Base-by-base conservation (phyloP, 2,329 filamentous ascomycete genomes). In the Neoascochyta sp. region DNA sequence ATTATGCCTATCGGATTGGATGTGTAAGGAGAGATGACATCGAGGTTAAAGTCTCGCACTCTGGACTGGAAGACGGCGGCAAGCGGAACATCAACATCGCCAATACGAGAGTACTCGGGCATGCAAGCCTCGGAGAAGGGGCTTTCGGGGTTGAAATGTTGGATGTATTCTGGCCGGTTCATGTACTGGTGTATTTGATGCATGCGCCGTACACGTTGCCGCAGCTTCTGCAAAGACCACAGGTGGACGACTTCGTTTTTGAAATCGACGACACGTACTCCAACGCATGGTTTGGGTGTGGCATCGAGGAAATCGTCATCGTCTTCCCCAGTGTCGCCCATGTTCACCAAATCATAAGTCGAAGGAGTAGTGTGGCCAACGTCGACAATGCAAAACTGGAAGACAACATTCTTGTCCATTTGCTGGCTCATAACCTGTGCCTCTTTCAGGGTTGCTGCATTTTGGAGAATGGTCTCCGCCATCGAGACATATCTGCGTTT, bases 361-460 rank as follows among this genome's bases (percentile, higher is more conserved):
- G 92, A 98, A 48, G 84, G 89, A 45, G 93, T 75, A 13, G 80
- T 81, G 53, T 98, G 89, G 2, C 92, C 92, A 41, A 83, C 71
- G 51, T 95, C 90, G 17, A 96, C 80, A 33, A 95, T 81, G 9
- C 86, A 83, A 58, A 96, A 98, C 61, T 98, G 92, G 60, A 98
- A 96, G 12, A 90, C 82, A 7, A 95, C 85, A 44, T 80, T 80
- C 60, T 95, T 92, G 47, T 92, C 86, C 68, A 98, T 84, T 52
- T 94, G 86, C 50, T 95, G 90, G 67, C 89, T 94, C 86, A 98
- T 92, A 39, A 98, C 82, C 57, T 98, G 92, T 2, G 92, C 92
- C 64, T 98, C 92, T 60, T 98, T 98, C 36, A 98, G 65, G 16
- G 81, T 78, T 6, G 86, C 80, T 3, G 90, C 90, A 58, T 94